Conservation (phyloP, 163 green algal genomes). For the Scenedesmus sp. region DNA sequence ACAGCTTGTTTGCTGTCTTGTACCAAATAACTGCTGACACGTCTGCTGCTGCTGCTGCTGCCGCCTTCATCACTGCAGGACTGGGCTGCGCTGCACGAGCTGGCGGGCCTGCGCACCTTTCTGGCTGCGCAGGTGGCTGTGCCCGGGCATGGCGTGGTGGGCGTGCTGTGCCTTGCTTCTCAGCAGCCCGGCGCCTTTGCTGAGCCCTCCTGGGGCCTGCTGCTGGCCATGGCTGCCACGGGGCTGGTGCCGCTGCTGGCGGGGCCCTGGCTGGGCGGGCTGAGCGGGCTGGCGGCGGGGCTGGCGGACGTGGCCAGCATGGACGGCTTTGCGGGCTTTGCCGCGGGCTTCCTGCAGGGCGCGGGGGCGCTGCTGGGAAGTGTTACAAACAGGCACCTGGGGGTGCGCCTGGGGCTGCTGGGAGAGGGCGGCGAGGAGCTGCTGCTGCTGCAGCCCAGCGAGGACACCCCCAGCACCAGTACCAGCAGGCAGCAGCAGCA, state of each 20-base stretch:
- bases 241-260: background rate
- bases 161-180: background rate
- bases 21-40: too few relatives aligned
- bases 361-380: background rate
- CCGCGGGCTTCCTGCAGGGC: conserved; percentile 2
- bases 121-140: conserved; percentile 14
- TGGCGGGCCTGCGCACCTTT: conserved; percentile 16
- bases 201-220: conserved; percentile 3
- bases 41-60: background rate
- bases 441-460: conserved; percentile 24
- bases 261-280: background rate
- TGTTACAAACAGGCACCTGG: background rate
- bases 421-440: background rate
- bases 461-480: background rate
- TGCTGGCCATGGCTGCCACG: conserved; percentile 4
- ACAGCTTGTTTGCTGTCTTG: too few relatives aligned
- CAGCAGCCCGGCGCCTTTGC: background rate
- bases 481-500: background rate
- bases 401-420: conserved; percentile 2
- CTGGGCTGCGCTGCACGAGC: conserved; percentile 26
- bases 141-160: conserved; percentile 1
- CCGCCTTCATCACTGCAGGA: background rate
- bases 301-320: conserved; percentile 10
- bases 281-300: background rate
- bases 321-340: conserved; percentile 14